These are phyloP conservation scores for Xylariomycetidae sp. DNA, from an alignment of 2,329 filamentous ascomycete species.

Conservation along the genomic window DNA sequence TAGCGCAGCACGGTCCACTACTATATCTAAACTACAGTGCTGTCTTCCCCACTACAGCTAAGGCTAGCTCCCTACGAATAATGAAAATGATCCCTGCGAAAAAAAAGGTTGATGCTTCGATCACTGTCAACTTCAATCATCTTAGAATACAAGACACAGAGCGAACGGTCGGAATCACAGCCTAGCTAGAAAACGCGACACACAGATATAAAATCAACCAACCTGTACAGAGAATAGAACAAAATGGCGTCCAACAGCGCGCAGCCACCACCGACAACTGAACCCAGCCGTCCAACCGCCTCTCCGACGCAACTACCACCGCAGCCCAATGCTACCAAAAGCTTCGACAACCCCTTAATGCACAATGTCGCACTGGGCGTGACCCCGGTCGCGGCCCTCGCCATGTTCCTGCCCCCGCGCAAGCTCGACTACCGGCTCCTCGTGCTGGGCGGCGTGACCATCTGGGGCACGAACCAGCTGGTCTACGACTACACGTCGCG, in stretches of 20 bases:
- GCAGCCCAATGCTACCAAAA: constrained; percentile 8
- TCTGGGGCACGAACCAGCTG: constrained; percentile 52
- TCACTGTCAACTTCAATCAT: no score
- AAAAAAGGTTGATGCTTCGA: no score
- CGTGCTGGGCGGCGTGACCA: constrained; percentile 45
- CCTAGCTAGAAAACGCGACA: background rate
- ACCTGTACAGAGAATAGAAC: background rate
- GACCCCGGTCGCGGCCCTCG: constrained; percentile 42
- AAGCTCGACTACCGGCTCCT: constrained; percentile 46
- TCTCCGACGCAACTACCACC: constrained; percentile 2
- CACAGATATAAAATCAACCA: background rate
- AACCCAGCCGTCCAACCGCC: constrained; percentile 6
- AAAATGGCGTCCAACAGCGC: constrained; percentile 7
- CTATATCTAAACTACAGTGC: no score
- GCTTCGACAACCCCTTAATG: constrained; percentile 28
- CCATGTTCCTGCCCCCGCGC: constrained; percentile 47
- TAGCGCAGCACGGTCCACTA: constrained; percentile 7
- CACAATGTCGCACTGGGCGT: constrained; percentile 46
- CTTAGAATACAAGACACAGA: no score
- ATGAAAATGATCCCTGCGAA: no score
- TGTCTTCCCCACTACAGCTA: no score
- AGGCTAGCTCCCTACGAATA: no score
- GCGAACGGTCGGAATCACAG: no score
- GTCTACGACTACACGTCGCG: constrained; percentile 52
- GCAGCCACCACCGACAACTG: constrained; percentile 1